Evolutionary conservation across 2,329 filamentous ascomycete genomes (phyloP), one percentile per base, ranked within the genome.

Genomic region (Paramyrothecium roridum): DNA sequence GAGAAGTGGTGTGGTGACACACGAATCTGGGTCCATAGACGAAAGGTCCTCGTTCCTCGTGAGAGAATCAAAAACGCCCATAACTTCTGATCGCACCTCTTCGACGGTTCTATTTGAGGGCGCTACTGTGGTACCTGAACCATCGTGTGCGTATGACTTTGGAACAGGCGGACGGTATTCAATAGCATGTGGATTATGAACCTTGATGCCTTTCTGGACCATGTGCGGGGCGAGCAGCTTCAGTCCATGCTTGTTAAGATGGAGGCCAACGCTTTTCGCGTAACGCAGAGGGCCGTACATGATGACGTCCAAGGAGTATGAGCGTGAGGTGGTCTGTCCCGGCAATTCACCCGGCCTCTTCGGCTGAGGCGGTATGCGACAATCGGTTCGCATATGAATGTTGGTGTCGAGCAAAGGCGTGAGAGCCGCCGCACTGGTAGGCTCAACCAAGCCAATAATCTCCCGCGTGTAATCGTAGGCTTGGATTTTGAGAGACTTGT

Each of bases 31-130:
- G 3, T 93, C 86, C 75, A 88, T 85, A 60, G 87, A 82, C 0
- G 89, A 89, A 8, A 98, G 76, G 57, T 91, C 85, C 54, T 96
- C 89, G 11, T 82, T 86, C 63, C 87, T 87, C 23, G 87, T 83
- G 43, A 97, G 83, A 8, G 87, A 88, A 73, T 97, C 92, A 65
- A 99, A 96, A 67, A 98, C 90, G 46, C 85, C 86, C 70, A 91
- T 83, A 21, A 96, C 89, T 55, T 96, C 92, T 59, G 85, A 87
- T 11, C 89, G 88, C 56, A 96, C 88, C 71, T 98, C 92, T 63
- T 98, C 93, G 1, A 87, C 86, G 1, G 90, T 93, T 33, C 91
- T 83, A 50, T 68, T 72, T 40, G 73, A 70, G 3, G 73, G 58
- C 6, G 71, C 64, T 37, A 61, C 65, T n/a, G 61, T 56, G 51